Conservation (phyloP, 1,139 yeast species). For the Geotrichum restrictum region DNA sequence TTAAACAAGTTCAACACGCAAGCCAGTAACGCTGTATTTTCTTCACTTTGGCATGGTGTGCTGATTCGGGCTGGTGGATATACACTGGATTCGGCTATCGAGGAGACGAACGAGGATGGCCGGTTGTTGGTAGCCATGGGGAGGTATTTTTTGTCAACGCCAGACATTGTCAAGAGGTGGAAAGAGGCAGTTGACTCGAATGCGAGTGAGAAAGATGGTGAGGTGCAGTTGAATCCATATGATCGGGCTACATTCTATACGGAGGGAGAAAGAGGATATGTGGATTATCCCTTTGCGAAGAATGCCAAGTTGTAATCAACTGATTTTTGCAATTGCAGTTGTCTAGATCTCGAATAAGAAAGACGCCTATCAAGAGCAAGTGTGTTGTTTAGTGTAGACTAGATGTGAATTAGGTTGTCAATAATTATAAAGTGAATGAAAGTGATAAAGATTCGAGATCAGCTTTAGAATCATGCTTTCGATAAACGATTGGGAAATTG, state of each 20-base stretch:
- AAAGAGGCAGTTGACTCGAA: conserved; percentile 37
- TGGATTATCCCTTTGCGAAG: conserved; percentile 17
- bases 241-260: conserved; percentile 43
- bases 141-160: conserved; percentile 48
- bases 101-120: conserved; percentile 36
- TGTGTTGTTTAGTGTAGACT: no score
- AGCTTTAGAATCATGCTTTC: no score
- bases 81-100: conserved; percentile 31
- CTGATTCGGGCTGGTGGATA: conserved; percentile 43
- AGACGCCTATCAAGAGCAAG: no score
- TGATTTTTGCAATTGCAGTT: neutral
- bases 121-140: conserved; percentile 47
- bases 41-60: conserved; percentile 41
- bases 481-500: no score
- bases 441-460: no score
- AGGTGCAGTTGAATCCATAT: conserved; percentile 38
- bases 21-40: conserved; percentile 13
- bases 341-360: no score
- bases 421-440: no score
- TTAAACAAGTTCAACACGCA: conserved; percentile 2
- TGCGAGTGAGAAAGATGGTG: no score
- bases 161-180: conserved; percentile 49
- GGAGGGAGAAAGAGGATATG: conserved; percentile 24
- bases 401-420: no score
- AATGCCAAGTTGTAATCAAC: neutral